A percentile compares a stretch with the other conserved stretches of the same genome.
Conservation (phyloP, 1,284 basidiomycete genomes). For the Xerocomus nothofagi region DNA sequence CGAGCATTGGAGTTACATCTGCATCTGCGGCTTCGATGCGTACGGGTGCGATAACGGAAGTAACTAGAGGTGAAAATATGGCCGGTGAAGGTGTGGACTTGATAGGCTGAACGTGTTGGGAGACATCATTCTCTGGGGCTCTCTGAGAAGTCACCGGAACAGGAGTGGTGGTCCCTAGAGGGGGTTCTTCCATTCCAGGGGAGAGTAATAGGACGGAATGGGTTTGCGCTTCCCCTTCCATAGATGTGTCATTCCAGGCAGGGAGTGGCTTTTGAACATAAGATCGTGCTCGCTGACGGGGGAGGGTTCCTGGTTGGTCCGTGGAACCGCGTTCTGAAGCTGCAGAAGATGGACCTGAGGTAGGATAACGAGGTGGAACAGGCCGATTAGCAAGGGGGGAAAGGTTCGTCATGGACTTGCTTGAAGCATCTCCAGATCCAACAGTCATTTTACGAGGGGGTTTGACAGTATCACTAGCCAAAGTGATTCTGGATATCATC, state of each 20-base stretch:
- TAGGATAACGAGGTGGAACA: constrained; percentile 50
- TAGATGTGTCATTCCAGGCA: constrained; percentile 18
- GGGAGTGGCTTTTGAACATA: constrained; percentile 36
- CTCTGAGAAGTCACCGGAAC: constrained; percentile 6
- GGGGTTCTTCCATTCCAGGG: constrained; percentile 4
- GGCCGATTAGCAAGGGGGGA: constrained; percentile 55
- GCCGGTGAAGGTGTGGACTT: constrained; percentile 7
- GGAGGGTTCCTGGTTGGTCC: constrained; percentile 20
- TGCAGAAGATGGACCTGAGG: constrained; percentile 35
- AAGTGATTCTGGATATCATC: constrained; percentile 74
- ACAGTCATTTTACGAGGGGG: constrained; percentile 32
- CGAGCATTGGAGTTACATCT: neutral
- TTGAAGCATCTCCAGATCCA: constrained; percentile 25
- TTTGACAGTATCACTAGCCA: constrained; percentile 43
- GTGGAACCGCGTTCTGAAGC: constrained; percentile 36
- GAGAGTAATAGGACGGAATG: constrained; percentile 10
- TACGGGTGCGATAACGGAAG: constrained; percentile 9
- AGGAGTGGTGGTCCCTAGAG: neutral
- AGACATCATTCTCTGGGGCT: constrained; percentile 8
- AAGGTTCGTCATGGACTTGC: constrained; percentile 42
- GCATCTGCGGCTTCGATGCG: constrained; percentile 2
- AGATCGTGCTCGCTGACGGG: constrained; percentile 32
- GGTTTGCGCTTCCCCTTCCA: constrained; percentile 11
- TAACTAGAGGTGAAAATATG: constrained; percentile 3
- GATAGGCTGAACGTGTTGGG: constrained; percentile 4